phyloP scores from a whole-genome alignment of 1,284 basidiomycete genomes.

The Ganoderma resinaceum region DNA sequence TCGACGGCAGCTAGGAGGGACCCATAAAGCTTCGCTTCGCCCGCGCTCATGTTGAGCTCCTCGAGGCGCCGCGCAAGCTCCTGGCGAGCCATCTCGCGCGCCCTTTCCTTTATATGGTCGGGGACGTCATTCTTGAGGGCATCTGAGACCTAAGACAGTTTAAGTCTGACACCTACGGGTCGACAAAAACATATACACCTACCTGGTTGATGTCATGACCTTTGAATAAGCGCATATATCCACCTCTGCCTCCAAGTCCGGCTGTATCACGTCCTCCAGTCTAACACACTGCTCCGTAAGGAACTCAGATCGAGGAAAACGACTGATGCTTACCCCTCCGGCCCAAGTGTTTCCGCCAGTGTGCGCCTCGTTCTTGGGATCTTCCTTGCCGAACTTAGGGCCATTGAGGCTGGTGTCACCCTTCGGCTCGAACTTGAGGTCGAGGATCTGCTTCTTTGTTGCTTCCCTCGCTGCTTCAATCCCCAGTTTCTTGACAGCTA shows the following conservation, averaged over 20 bases:
- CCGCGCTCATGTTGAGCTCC: constrained; percentile 64
- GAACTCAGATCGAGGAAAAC: neutral
- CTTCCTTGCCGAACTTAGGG: constrained; percentile 68
- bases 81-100: constrained; percentile 68
- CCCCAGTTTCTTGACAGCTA: constrained; percentile 59
- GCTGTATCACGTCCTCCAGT: constrained; percentile 73
- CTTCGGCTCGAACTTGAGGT: constrained; percentile 63
- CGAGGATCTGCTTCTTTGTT: constrained; percentile 55
- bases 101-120: constrained; percentile 64
- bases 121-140: constrained; percentile 63
- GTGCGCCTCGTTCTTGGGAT: constrained; percentile 59
- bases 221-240: constrained; percentile 71
- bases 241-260: constrained; percentile 67
- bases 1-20: constrained; percentile 59
- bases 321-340: constrained; percentile 56
- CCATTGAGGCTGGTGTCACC: constrained; percentile 51
- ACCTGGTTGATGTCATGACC: constrained; percentile 71
- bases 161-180: neutral
- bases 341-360: constrained; percentile 67
- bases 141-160: constrained; percentile 52
- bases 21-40: constrained; percentile 64
- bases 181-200: constrained; percentile 12
- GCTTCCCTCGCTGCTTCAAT: constrained; percentile 61
- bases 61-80: constrained; percentile 65
- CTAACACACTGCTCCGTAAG: constrained; percentile 40